Evolutionary conservation across 768 basidiomycete species (phyloP).

Genomic region (Austroboletus eburneus): DNA sequence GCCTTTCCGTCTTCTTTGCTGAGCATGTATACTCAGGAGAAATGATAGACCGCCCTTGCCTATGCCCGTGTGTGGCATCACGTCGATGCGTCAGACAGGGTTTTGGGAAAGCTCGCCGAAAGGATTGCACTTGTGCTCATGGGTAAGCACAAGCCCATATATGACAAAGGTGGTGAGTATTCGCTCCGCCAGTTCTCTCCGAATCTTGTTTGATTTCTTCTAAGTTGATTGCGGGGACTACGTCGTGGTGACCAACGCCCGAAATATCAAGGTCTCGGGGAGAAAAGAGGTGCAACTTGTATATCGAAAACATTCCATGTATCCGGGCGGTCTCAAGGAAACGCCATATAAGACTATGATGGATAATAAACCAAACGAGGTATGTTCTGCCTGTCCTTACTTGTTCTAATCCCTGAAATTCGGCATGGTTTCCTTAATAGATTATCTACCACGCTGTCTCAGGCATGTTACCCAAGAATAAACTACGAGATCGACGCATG

Average conservation of each 20-base stretch:
- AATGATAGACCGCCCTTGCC: conserved; percentile 83
- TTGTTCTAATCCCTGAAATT: neutral
- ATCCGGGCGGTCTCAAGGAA: conserved; percentile 90
- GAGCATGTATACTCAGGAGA: neutral
- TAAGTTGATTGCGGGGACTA: conserved; percentile 97
- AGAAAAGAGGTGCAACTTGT: conserved; percentile 83
- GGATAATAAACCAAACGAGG: conserved; percentile 84
- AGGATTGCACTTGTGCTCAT: conserved; percentile 93
- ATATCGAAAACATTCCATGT: conserved; percentile 90
- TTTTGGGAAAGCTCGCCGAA: conserved; percentile 93
- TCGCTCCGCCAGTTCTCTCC: neutral
- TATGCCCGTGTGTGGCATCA: conserved; percentile 97
- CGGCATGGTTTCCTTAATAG: conserved; percentile 37
- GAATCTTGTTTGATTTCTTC: neutral
- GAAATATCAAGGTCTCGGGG: conserved; percentile 81
- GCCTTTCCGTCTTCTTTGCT: neutral
- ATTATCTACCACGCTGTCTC: conserved; percentile 95
- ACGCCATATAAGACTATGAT: conserved; percentile 82
- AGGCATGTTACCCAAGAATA: conserved; percentile 99
- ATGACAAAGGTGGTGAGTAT: conserved; percentile 79
- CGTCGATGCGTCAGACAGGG: conserved; percentile 83
- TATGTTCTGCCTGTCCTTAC: conserved; percentile 34
- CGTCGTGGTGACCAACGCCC: conserved; percentile 90
- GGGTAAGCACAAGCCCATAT: conserved; percentile 99
- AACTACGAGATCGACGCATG: conserved; percentile 81